These are phyloP conservation scores for Leishmania tarentolae DNA, from an alignment of 208 protist genomes.

Conservation along the genomic window DNA sequence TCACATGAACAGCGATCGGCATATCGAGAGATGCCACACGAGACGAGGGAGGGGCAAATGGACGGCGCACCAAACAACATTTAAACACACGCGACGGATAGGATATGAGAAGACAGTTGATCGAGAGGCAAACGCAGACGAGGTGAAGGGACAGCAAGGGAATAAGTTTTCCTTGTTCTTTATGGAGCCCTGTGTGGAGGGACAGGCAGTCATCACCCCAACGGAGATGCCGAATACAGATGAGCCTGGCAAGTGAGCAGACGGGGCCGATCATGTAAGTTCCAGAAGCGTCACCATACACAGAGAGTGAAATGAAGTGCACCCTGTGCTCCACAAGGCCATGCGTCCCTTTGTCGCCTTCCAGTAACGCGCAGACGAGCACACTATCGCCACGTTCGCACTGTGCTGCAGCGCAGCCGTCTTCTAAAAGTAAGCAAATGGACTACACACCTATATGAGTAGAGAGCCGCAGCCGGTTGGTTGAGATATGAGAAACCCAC, in stretches of 20 bases:
- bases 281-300: background rate
- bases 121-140: background rate
- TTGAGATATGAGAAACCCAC: background rate
- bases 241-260: background rate
- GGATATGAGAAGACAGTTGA: background rate
- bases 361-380: background rate
- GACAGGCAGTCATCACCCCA: background rate
- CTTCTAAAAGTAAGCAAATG: background rate
- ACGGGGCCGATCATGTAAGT: background rate
- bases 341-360: background rate
- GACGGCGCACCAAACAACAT: background rate
- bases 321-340: background rate
- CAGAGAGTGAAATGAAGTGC: background rate
- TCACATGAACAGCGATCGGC: background rate
- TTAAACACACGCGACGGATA: background rate
- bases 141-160: background rate
- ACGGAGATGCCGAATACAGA: background rate
- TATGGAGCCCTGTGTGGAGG: background rate
- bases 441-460: background rate
- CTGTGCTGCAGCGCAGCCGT: background rate
- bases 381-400: background rate
- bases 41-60: background rate
- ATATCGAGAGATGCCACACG: background rate
- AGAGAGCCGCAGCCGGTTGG: background rate
- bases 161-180: background rate